phyloP scores from a whole-genome alignment of 1,284 basidiomycete species.

The Rhodotorula sp. region DNA sequence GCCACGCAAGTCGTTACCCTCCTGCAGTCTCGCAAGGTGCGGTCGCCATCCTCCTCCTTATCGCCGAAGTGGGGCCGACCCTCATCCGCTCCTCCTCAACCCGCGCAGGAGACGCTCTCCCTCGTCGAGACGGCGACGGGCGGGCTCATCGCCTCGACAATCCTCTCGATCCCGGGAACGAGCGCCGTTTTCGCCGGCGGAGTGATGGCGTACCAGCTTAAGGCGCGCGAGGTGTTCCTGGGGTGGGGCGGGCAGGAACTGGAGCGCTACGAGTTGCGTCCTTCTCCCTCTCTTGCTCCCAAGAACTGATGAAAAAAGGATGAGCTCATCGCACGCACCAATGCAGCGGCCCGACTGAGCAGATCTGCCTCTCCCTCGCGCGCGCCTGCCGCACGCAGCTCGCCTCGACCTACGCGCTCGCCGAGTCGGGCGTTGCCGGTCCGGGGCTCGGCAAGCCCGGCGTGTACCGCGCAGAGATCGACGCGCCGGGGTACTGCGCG shows the following conservation, averaged over 20 bases:
- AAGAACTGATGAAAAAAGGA: no score
- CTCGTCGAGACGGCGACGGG: slow-evolving; percentile 15
- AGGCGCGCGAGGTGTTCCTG: not conserved
- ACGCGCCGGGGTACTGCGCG: slow-evolving; percentile 14
- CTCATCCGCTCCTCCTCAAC: not conserved
- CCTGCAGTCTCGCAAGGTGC: slow-evolving; percentile 1
- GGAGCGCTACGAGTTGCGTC: slow-evolving; percentile 1
- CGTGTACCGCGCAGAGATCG: slow-evolving; percentile 11
- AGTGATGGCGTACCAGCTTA: slow-evolving; percentile 7
- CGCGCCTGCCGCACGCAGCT: not conserved
- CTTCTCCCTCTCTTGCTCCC: no score
- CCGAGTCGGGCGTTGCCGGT: slow-evolving; percentile 13
- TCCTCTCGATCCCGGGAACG: slow-evolving; percentile 13
- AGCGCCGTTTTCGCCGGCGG: slow-evolving; percentile 1
- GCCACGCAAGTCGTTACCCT: not conserved
- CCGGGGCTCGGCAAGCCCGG: not conserved
- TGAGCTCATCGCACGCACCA: not conserved
- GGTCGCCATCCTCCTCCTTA: not conserved
- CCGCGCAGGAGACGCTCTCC: slow-evolving; percentile 13
- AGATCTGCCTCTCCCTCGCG: slow-evolving; percentile 7
- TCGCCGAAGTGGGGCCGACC: not conserved
- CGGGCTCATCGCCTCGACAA: not conserved
- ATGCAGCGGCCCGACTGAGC: slow-evolving; percentile 6
- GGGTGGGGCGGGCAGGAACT: not conserved
- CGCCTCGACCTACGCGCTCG: not conserved